Evolutionary conservation across 2,329 filamentous ascomycete species (phyloP).

Genomic region (Cephalotrichum gorgonifer): DNA sequence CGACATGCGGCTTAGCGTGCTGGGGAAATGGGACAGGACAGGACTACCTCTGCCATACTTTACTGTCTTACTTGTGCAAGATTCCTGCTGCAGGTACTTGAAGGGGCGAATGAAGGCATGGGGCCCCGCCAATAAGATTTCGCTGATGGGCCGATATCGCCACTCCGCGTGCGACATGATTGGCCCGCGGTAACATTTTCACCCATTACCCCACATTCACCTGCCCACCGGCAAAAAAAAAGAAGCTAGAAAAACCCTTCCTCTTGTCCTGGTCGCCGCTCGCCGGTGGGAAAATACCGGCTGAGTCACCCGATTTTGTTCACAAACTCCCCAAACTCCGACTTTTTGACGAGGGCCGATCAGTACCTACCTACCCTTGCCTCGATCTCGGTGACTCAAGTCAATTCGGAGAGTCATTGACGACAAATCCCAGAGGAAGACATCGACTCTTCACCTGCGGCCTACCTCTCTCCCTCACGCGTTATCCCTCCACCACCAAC

Average conservation of each 20-base stretch:
- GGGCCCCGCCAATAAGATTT: neutral
- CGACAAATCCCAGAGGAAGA: neutral
- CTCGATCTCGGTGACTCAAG: conserved; percentile 4
- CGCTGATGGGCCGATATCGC: conserved; percentile 1
- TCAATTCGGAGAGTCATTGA: neutral
- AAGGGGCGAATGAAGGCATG: neutral
- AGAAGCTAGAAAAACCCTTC: neutral
- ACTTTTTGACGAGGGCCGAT: neutral
- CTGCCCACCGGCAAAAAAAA: neutral
- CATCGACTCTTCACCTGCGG: conserved; percentile 1
- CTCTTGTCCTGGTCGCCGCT: neutral
- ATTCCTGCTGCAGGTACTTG: too few relatives aligned
- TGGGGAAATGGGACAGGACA: too few relatives aligned
- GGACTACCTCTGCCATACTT: too few relatives aligned
- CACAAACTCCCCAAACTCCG: neutral
- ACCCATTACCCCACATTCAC: conserved; percentile 2
- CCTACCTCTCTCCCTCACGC: neutral
- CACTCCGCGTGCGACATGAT: neutral
- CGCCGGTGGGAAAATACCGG: neutral
- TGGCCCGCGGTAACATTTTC: neutral
- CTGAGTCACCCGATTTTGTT: conserved; percentile 1
- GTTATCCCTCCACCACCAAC: neutral
- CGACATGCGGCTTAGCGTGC: too few relatives aligned
- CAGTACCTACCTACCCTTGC: neutral
- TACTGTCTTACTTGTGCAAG: too few relatives aligned